Evolutionary conservation across 192 early-diverging fungal genomes (phyloP).

Genomic region (Chytriomyces hyalinus): DNA sequence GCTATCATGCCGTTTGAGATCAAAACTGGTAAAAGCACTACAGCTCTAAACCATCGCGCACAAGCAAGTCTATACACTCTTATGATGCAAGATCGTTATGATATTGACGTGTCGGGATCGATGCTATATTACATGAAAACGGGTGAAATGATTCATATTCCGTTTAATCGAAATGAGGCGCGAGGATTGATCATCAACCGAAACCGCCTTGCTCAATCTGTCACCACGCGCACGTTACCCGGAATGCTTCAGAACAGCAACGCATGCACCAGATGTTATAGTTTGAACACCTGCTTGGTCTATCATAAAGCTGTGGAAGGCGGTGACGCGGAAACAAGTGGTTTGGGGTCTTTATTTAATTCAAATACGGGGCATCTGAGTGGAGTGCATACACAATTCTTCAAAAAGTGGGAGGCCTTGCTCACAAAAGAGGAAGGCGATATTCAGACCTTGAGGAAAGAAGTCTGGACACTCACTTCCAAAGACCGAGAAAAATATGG

Average conservation of each 20-base stretch:
- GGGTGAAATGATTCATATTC: constrained; percentile 69
- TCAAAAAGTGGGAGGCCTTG: constrained; percentile 77
- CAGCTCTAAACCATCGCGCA: constrained; percentile 71
- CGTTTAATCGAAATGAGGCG: constrained; percentile 67
- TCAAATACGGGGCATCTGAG: constrained; percentile 65
- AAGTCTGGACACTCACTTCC: constrained; percentile 53
- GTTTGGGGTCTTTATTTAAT: constrained; percentile 67
- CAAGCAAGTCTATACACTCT: constrained; percentile 87
- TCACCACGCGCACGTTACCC: constrained; percentile 62
- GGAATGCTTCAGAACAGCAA: constrained; percentile 69
- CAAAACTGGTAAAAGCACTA: constrained; percentile 77
- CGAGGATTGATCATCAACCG: constrained; percentile 72
- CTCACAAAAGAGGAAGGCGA: constrained; percentile 78
- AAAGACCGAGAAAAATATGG: constrained; percentile 41
- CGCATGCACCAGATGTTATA: constrained; percentile 72
- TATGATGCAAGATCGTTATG: constrained; percentile 82
- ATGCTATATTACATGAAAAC: constrained; percentile 80
- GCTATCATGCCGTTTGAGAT: constrained; percentile 84
- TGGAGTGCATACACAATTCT: constrained; percentile 67
- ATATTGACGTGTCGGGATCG: constrained; percentile 67
- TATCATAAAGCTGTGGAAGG: constrained; percentile 77
- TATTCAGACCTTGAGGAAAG: constrained; percentile 39
- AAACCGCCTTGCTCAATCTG: constrained; percentile 72
- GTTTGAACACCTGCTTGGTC: constrained; percentile 68
- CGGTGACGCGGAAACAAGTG: constrained; percentile 61